Base-by-base conservation (phyloP, 2,329 filamentous ascomycete species). In the Elsinoe australis region DNA sequence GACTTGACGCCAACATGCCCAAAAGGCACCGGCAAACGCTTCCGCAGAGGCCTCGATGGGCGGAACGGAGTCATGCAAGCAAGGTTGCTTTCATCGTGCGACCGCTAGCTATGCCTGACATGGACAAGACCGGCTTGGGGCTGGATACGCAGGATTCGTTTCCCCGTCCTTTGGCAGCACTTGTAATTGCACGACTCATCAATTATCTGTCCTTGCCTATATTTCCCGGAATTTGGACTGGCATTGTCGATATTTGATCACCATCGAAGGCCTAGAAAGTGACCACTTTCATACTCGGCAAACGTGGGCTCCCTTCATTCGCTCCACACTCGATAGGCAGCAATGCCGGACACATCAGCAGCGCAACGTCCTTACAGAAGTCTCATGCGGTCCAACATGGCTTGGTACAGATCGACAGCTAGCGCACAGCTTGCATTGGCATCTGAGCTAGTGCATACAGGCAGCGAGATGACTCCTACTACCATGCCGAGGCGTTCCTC, bases 401-500 rank as follows among this genome's bases (percentile, higher is more conserved):
- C 39, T 44, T 21, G 39, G 26, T 18, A 4, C 39, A 10, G 39
- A 44, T 44, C 39, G 39, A 17, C 39, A 18, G 14, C 39, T 44
- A 44, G 39, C 31, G 39, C 26, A 44, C 24, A 15, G 17, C 28
- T 32, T 44, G 39, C 39, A 44, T 44, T 39, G 19, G 22, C 14
- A n/a, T 26, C 26, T 22, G 26, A 19, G 26, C 39, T 44, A 44
- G 26, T 31, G 19, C 26, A 44, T 44, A 26, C 39, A 44, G 39
- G 39, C 39, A 44, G 39, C 39, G 17, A 44, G 22, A 44, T 44
- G 39, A 44, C 39, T 44, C 39, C 39, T 26, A 12, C 17, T 44
- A 24, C 24, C 39, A 44, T 32, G 39, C 28, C 39, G 39, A 44
- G 39, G 39, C 39, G 39, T 44, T 44, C 39, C 39, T 44, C 39